Conservation (phyloP, 2,329 filamentous ascomycete genomes). For the Clonostachys rhizophaga region DNA sequence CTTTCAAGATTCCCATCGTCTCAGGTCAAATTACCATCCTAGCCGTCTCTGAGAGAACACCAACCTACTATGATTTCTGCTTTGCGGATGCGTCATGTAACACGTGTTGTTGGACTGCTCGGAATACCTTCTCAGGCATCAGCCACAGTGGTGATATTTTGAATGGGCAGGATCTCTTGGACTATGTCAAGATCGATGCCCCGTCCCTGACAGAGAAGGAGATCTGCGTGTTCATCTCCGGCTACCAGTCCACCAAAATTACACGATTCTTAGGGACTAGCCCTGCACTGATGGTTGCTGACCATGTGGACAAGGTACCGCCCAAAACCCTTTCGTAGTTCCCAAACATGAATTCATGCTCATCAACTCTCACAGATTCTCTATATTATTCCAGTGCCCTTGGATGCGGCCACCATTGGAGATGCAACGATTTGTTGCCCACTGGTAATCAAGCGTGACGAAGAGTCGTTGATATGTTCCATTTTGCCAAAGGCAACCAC, state of each 20-base stretch:
- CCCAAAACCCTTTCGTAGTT: background rate
- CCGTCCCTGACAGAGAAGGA: conserved; percentile 4
- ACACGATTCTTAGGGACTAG: conserved; percentile 7
- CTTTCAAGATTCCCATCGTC: conserved; percentile 4
- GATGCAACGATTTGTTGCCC: conserved; percentile 9
- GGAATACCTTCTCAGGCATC: conserved; percentile 6
- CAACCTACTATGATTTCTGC: conserved; percentile 10
- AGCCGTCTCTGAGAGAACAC: conserved; percentile 5
- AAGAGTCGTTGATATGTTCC: conserved; percentile 6
- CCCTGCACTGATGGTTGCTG: conserved; percentile 9
- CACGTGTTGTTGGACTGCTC: conserved; percentile 5
- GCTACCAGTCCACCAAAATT: conserved; percentile 5
- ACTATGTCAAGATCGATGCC: conserved; percentile 5
- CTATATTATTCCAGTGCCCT: conserved; percentile 9
- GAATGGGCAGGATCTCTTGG: conserved; percentile 4
- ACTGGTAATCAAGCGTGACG: conserved; percentile 7
- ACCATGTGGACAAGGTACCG: conserved; percentile 9
- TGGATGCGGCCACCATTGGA: conserved; percentile 9
- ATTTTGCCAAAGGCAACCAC: conserved; percentile 7
- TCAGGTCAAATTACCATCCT: conserved; percentile 6
- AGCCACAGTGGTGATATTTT: conserved; percentile 7
- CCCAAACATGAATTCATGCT: background rate
- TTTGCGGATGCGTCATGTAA: conserved; percentile 5
- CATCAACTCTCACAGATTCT: conserved; percentile 1
- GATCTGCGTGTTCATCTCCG: conserved; percentile 9